phyloP scores from a whole-genome alignment of 2,329 filamentous ascomycete species.

The Pyricularia grisea region DNA sequence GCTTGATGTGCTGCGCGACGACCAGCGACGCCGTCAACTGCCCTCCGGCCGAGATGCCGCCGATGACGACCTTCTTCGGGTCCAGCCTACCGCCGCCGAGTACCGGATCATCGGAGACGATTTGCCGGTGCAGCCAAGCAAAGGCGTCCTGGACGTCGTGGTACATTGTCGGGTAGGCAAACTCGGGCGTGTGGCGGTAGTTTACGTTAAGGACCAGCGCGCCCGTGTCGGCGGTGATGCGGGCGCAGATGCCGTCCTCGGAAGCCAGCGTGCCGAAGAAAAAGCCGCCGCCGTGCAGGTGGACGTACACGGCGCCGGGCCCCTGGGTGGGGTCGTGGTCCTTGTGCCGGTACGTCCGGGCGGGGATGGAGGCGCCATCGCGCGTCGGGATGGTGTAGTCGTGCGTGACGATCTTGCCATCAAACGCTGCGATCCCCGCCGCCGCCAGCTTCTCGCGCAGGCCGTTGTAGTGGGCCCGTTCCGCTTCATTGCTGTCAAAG shows the following conservation, averaged over 20 bases:
- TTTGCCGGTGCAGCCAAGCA: conserved; percentile 40
- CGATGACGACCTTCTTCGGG: conserved; percentile 27
- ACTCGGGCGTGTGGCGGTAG: conserved; percentile 49
- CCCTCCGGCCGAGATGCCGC: conserved; percentile 38
- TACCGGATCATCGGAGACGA: conserved; percentile 9
- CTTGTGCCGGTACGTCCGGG: conserved; percentile 10
- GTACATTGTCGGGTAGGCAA: conserved; percentile 40
- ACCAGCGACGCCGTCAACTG: conserved; percentile 30
- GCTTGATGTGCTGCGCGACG: conserved; percentile 25
- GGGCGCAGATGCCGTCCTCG: conserved; percentile 42
- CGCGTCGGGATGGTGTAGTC: conserved; percentile 19
- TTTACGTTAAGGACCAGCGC: conserved; percentile 44
- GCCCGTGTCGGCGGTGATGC: conserved; percentile 29
- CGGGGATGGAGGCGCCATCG: conserved; percentile 17
- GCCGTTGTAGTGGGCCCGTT: conserved; percentile 19
- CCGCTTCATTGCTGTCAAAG: conserved; percentile 13
- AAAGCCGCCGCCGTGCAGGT: conserved; percentile 24
- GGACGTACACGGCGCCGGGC: conserved; percentile 19
- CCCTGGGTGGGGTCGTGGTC: conserved; percentile 35
- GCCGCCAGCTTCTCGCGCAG: conserved; percentile 22
- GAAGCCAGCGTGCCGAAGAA: conserved; percentile 41
- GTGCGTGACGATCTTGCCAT: conserved; percentile 19
- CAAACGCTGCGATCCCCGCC: conserved; percentile 16
- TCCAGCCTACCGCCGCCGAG: conserved; percentile 24
- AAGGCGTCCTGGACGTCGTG: conserved; percentile 44